A percentile compares a stretch with the other conserved stretches of the same genome.
These are phyloP conservation scores for Yamadazyma pseudoaaseri DNA, from an alignment of 1,139 yeast species.

Conservation along the genomic window DNA sequence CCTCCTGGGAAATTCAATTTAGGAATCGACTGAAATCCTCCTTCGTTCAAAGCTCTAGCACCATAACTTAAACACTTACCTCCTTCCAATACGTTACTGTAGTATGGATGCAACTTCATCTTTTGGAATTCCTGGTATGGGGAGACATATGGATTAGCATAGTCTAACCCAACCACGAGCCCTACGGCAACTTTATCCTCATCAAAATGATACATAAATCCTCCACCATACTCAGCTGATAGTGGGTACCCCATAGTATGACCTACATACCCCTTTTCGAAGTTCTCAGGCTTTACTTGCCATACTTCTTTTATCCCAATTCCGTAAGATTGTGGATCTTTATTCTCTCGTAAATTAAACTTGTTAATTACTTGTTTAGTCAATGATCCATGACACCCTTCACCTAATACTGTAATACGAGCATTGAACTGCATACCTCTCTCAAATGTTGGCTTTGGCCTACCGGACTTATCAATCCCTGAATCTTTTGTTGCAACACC, in stretches of 20 bases:
- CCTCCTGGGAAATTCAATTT: slow-evolving; percentile 93
- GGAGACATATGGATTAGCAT: slow-evolving; percentile 87
- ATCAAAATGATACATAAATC: slow-evolving; percentile 95
- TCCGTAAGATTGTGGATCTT: slow-evolving; percentile 88
- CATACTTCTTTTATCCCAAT: slow-evolving; percentile 94
- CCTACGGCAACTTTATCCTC: slow-evolving; percentile 90
- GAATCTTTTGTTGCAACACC: slow-evolving; percentile 95
- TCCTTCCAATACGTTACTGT: slow-evolving; percentile 70
- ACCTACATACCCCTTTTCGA: slow-evolving; percentile 76
- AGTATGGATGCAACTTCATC: slow-evolving; percentile 89
- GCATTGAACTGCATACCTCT: slow-evolving; percentile 97
- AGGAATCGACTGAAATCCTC: slow-evolving; percentile 92
- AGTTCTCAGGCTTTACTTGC: slow-evolving; percentile 88
- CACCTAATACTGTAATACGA: slow-evolving; percentile 82
- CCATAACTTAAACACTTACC: slow-evolving; percentile 94
- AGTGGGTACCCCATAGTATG: slow-evolving; percentile 93
- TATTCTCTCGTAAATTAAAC: slow-evolving; percentile 62
- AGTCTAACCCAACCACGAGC: slow-evolving; percentile 87
- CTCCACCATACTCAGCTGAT: slow-evolving; percentile 82
- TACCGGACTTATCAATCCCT: slow-evolving; percentile 75
- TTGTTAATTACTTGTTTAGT: slow-evolving; percentile 72
- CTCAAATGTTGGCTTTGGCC: slow-evolving; percentile 79
- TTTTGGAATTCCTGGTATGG: slow-evolving; percentile 96
- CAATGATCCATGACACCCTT: slow-evolving; percentile 96
- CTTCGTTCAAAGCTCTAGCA: slow-evolving; percentile 95